These are phyloP conservation scores for Aspergillus indologenus DNA, from an alignment of 495 filamentous ascomycete genomes.

Conservation along the genomic window DNA sequence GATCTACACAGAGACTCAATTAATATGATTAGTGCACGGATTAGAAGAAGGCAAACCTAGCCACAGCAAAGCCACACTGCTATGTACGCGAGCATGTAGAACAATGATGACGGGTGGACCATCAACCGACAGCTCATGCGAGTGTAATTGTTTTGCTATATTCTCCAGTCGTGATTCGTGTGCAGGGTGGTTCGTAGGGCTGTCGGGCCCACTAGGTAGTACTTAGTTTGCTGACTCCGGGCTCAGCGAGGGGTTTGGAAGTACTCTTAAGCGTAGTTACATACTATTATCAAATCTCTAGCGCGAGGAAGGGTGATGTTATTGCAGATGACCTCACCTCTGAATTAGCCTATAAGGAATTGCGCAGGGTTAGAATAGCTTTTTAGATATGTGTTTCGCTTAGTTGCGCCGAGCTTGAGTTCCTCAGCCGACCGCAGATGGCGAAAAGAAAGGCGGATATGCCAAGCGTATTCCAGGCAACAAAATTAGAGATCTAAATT, in stretches of 20 bases:
- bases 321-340: too few relatives aligned
- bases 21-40: too few relatives aligned
- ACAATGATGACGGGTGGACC: neutral
- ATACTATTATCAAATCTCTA: neutral
- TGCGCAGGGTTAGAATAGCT: too few relatives aligned
- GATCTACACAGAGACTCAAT: too few relatives aligned
- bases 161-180: neutral
- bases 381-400: too few relatives aligned
- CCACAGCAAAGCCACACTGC: neutral
- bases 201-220: conserved; percentile 11
- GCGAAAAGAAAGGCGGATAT: neutral
- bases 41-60: neutral
- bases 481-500: conserved; percentile 8
- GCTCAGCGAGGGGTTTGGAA: neutral
- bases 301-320: neutral
- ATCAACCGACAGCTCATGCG: neutral
- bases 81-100: neutral
- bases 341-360: too few relatives aligned
- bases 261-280: neutral
- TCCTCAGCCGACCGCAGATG: neutral
- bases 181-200: conserved; percentile 5
- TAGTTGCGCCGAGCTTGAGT: neutral
- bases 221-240: neutral
- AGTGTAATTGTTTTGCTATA: neutral
- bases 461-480: conserved; percentile 11